These are phyloP conservation scores for Claviceps sp. DNA, from an alignment of 2,329 filamentous ascomycete species.

Conservation along the genomic window DNA sequence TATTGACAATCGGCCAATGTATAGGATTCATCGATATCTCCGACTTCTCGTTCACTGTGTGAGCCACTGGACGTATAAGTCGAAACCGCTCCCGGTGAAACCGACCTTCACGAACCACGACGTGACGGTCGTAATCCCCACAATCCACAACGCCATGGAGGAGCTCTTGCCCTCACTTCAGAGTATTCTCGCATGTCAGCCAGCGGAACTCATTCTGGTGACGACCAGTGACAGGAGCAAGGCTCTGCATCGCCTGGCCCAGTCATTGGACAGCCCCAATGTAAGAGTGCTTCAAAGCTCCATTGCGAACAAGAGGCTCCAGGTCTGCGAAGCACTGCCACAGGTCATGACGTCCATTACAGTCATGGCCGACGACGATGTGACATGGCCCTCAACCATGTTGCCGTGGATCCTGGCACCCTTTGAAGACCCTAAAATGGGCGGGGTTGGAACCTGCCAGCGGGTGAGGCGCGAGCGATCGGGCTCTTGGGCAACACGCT, in stretches of 20 bases:
- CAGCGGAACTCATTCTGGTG: slow-evolving; percentile 66
- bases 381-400: slow-evolving; percentile 77
- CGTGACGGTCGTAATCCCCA: slow-evolving; percentile 89
- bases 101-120: slow-evolving; percentile 69
- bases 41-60: slow-evolving; percentile 74
- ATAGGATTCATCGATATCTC: slow-evolving; percentile 74
- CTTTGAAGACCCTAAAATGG: slow-evolving; percentile 72
- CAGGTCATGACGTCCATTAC: slow-evolving; percentile 73
- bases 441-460: slow-evolving; percentile 87
- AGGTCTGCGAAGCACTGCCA: slow-evolving; percentile 84
- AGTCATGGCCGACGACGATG: slow-evolving; percentile 90
- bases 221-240: slow-evolving; percentile 71
- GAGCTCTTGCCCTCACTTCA: slow-evolving; percentile 71
- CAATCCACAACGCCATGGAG: slow-evolving; percentile 75
- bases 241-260: slow-evolving; percentile 52
- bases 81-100: slow-evolving; percentile 67
- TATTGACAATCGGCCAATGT: neutral
- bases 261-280: slow-evolving; percentile 43
- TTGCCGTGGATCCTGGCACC: slow-evolving; percentile 87
- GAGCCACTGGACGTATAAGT: slow-evolving; percentile 78
- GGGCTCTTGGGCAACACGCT: slow-evolving; percentile 42
- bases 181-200: slow-evolving; percentile 58
- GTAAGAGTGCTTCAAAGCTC: slow-evolving; percentile 63
- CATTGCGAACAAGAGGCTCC: slow-evolving; percentile 89
- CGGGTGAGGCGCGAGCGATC: slow-evolving; percentile 58